These are phyloP conservation scores for Colletotrichum somersetense DNA, from an alignment of 2,329 filamentous ascomycete genomes.

Conservation along the genomic window DNA sequence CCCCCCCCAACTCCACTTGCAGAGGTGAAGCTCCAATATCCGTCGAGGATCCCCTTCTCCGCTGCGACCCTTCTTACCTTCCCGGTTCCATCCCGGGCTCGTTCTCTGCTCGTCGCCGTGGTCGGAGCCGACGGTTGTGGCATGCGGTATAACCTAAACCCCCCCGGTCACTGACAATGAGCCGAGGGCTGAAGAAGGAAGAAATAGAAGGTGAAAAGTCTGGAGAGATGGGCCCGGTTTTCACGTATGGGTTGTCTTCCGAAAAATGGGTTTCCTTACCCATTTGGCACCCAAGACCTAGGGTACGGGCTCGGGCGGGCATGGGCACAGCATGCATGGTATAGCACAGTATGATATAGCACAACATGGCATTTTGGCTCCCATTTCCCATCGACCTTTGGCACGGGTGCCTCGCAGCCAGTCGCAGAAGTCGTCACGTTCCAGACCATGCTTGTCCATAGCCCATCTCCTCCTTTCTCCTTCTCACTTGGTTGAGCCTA, in stretches of 20 bases:
- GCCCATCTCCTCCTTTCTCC: neutral
- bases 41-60: conserved; percentile 26
- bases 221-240: conserved; percentile 34
- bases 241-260: conserved; percentile 15
- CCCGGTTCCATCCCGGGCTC: neutral
- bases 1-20: conserved; percentile 13
- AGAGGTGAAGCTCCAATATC: conserved; percentile 34
- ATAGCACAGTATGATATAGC: neutral
- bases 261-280: conserved; percentile 21
- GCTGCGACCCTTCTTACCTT: conserved; percentile 18
- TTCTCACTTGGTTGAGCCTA: conserved; percentile 1
- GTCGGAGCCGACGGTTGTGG: conserved; percentile 12
- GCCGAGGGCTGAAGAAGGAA: conserved; percentile 9
- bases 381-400: neutral
- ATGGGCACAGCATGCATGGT: conserved; percentile 15
- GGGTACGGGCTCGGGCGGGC: conserved; percentile 19
- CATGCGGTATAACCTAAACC: neutral
- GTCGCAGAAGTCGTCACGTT: neutral
- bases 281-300: conserved; percentile 24
- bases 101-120: neutral
- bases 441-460: neutral
- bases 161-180: conserved; percentile 11
- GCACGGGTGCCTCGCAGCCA: neutral
- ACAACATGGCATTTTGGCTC: conserved; percentile 30
- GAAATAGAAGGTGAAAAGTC: conserved; percentile 25